These are phyloP conservation scores for Ceriops tagal DNA, from an alignment of 345 rosid genomes.

Conservation along the genomic window DNA sequence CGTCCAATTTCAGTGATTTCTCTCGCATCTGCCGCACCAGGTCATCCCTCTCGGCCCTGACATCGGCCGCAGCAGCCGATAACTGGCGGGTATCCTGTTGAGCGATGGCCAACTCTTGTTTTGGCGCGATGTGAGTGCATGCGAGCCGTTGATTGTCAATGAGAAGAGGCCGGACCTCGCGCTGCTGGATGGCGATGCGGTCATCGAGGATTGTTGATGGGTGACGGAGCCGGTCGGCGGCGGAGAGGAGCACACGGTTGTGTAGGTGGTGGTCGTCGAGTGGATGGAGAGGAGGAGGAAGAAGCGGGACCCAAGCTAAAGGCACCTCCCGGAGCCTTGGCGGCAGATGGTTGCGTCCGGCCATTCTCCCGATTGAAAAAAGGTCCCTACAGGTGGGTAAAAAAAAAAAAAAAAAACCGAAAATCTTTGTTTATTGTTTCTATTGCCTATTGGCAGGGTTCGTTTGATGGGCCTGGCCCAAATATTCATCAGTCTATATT, in stretches of 20 bases:
- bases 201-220: conserved; percentile 53
- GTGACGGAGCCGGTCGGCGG: background rate
- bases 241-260: background rate
- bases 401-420: too few species aligned
- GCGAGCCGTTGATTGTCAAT: conserved; percentile 61
- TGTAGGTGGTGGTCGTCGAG: background rate
- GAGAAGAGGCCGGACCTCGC: conserved; percentile 69
- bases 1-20: conserved; percentile 59
- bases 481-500: too few species aligned
- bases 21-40: conserved; percentile 65
- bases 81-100: conserved; percentile 52
- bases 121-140: conserved; percentile 58
- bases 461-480: too few species aligned
- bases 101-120: conserved; percentile 57
- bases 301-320: background rate
- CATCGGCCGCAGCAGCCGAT: conserved; percentile 39
- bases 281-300: background rate
- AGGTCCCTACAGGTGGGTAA: too few species aligned
- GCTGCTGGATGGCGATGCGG: conserved; percentile 58
- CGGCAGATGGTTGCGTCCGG: conserved; percentile 14
- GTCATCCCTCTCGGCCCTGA: conserved; percentile 59
- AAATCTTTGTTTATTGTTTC: too few species aligned
- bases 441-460: too few species aligned
- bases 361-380: background rate
- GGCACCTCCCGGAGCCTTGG: background rate